These are phyloP conservation scores for Carex parvula DNA, from an alignment of 176 grass and related monocot species.

Conservation along the genomic window DNA sequence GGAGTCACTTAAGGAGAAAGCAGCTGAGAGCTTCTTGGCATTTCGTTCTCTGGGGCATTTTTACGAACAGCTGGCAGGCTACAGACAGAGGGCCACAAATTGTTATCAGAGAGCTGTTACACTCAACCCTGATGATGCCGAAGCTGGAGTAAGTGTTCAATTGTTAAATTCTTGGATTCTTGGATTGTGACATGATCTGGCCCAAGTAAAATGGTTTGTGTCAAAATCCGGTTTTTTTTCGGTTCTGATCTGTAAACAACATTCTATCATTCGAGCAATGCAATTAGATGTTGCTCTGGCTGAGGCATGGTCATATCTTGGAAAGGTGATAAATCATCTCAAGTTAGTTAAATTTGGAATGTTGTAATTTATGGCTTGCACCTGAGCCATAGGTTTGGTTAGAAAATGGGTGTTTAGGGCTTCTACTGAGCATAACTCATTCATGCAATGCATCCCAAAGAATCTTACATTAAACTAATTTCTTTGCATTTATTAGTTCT, in stretches of 20 bases:
- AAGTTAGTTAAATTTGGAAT: neutral
- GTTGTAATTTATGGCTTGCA: neutral
- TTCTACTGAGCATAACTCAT: neutral
- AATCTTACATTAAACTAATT: conserved; percentile 8
- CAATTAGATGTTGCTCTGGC: conserved; percentile 74
- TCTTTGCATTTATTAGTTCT: conserved; percentile 13
- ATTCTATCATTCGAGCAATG: conserved; percentile 72
- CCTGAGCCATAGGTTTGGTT: neutral
- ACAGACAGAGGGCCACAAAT: too few relatives aligned
- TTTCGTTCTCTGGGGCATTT: too few relatives aligned
- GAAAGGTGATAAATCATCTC: conserved; percentile 45
- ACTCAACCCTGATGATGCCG: too few relatives aligned
- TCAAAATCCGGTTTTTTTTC: too few relatives aligned
- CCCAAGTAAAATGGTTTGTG: too few relatives aligned
- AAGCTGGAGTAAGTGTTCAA: too few relatives aligned
- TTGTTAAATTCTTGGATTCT: too few relatives aligned
- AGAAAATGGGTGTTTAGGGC: neutral
- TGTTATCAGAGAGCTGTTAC: too few relatives aligned
- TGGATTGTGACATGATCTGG: too few relatives aligned
- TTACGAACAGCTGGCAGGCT: too few relatives aligned
- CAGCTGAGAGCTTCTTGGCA: too few relatives aligned
- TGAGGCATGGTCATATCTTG: conserved; percentile 83
- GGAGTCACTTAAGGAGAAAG: too few relatives aligned
- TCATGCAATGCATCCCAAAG: neutral
- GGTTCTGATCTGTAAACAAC: conserved; percentile 41